Conservation (phyloP, 257 asterid genomes). For the Solanum ossicruentum region DNA sequence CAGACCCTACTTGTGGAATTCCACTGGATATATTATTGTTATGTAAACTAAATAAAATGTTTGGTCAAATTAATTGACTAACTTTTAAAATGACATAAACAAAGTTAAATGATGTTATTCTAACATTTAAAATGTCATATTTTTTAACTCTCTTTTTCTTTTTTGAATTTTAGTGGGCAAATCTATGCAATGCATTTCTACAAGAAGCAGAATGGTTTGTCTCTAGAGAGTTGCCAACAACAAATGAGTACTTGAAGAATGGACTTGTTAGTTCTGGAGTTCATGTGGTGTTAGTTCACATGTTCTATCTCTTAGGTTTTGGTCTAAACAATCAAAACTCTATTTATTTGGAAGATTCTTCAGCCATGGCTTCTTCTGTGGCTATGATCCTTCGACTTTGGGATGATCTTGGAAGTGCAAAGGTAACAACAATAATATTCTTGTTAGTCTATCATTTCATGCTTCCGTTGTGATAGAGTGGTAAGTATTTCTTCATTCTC, state of each 20-base stretch:
- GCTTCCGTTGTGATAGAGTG: too few relatives aligned
- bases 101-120: background rate
- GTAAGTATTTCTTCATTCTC: too few relatives aligned
- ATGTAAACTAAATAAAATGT: too few relatives aligned
- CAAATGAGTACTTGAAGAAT: slow-evolving; percentile 26
- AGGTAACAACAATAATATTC: background rate
- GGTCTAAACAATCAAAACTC: too few relatives aligned
- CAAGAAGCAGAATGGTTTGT: slow-evolving; percentile 36
- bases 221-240: background rate
- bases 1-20: too few relatives aligned
- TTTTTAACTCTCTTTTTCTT: background rate
- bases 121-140: background rate
- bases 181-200: slow-evolving; percentile 33
- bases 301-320: slow-evolving; percentile 21
- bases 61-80: too few relatives aligned
- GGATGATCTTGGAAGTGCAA: slow-evolving; percentile 33
- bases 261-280: slow-evolving; percentile 37
- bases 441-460: too few relatives aligned
- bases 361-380: slow-evolving; percentile 13
- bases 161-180: slow-evolving; percentile 29
- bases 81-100: background rate
- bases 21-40: too few relatives aligned
- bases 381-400: slow-evolving; percentile 4
- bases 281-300: slow-evolving; percentile 10
- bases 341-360: background rate